Base-by-base conservation (phyloP, 163 green algal genomes). In the Chloromonas sp. region DNA sequence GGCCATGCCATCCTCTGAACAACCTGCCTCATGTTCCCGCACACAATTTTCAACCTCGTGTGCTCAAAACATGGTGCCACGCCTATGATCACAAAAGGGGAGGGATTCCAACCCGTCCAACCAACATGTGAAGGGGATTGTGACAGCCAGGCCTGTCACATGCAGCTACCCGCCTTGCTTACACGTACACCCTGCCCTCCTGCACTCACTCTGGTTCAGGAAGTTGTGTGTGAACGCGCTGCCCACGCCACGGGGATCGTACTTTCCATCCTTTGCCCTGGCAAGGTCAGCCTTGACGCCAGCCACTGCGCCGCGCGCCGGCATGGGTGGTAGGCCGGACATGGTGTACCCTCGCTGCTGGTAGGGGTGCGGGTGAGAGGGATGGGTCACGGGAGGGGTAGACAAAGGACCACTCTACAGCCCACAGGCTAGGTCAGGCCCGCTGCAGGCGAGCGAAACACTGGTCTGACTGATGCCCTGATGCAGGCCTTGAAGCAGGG, bases 221-320 rank as follows among this genome's bases (percentile, higher is more conserved):
- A 91, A 91, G 81, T 91, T 88, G 86, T 91, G 88, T 0, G 82
- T 86, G 81, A 87, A 93, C 0, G 90, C 89, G 59, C 82, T 85
- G 0, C 89, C 90, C 57, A 87, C 70, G 11, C 88, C 88, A 14
- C 83, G 15, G 0, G 83, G 78, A 62, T 86, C 88, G 62, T 89
- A 91, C 0, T 84, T 82, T 1, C 79, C 62, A 5, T 88, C 81
- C 77, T 91, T 91, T 57, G 87, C 85, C 2, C 81, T 70, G 59
- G 89, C 82, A 14, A 86, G 13, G 81, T 93, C 90, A 0, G 78
- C 83, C 62, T 88, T 89, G 58, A 92, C 86, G 15, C 88, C 90
- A 87, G 84, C 70, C 62, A 89, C 61, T 13, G 80, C 85, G 1
- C 88, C 88, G 11, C 83, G 76, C 5, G 86, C 84, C 2, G 88